Conservation (phyloP, 2,329 filamentous ascomycete species). For the Fusarium secorum region DNA sequence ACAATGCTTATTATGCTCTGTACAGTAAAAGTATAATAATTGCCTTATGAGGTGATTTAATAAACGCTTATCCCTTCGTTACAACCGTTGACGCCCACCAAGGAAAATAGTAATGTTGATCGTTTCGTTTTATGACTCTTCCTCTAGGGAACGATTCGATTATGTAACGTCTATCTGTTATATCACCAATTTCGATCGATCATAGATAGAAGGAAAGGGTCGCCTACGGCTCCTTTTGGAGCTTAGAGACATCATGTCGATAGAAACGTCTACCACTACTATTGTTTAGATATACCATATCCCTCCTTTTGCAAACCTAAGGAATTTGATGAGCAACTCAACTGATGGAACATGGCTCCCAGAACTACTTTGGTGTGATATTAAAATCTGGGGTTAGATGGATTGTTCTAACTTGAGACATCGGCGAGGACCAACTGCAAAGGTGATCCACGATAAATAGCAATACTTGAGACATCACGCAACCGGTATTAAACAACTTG, state of each 20-base stretch:
- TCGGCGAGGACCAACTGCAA: neutral
- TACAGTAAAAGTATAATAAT: neutral
- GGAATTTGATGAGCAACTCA: neutral
- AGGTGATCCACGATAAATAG: neutral
- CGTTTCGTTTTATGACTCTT: neutral
- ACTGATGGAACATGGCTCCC: neutral
- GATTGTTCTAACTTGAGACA: constrained; percentile 4
- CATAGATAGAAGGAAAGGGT: neutral
- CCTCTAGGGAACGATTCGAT: neutral
- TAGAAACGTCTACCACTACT: neutral
- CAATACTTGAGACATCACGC: constrained; percentile 7
- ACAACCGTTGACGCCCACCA: neutral
- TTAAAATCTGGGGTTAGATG: neutral
- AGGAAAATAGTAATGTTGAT: neutral
- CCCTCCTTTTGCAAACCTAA: neutral
- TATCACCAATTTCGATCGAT: neutral
- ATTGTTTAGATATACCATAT: neutral
- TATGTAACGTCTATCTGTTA: neutral
- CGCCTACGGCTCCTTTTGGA: neutral
- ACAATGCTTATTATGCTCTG: neutral
- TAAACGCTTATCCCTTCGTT: neutral
- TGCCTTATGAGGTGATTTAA: neutral
- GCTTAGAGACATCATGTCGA: neutral
- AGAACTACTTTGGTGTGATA: neutral
- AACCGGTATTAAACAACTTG: constrained; percentile 1